phyloP scores from a whole-genome alignment of 2,329 filamentous ascomycete genomes.

The Trichoderma afroharzianum region DNA sequence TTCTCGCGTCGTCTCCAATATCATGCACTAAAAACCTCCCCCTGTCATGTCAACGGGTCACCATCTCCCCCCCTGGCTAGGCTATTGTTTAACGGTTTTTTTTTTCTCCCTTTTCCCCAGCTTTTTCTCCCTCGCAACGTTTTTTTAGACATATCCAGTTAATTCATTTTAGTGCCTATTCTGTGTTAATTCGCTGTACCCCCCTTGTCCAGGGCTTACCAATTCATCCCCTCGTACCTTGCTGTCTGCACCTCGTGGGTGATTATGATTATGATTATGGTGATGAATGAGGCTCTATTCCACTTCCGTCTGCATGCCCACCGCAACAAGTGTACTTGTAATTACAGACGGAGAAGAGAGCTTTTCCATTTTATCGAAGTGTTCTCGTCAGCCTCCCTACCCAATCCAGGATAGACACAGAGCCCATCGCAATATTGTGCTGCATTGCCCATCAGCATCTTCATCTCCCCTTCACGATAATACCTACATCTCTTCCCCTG shows the following conservation, averaged over 20 bases:
- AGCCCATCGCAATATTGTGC: background rate
- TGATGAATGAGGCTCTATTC: background rate
- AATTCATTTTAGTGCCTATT: background rate
- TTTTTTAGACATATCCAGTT: background rate
- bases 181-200: background rate
- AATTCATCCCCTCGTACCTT: background rate
- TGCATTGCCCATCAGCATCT: background rate
- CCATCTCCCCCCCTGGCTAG: background rate
- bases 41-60: background rate
- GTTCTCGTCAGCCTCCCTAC: background rate
- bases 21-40: background rate
- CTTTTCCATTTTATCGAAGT: background rate
- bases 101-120: background rate
- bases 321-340: background rate
- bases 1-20: constrained; percentile 4
- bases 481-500: background rate
- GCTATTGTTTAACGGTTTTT: background rate
- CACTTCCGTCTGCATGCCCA: background rate
- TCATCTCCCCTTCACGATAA: background rate
- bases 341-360: background rate
- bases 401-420: background rate
- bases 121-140: background rate
- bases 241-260: background rate
- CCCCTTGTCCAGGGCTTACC: background rate
- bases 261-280: background rate